Percentiles rank a stretch among this genome's conserved stretches.
These are phyloP conservation scores for Dioscorea cayenensis DNA, from an alignment of 116 monocot genomes.

Conservation along the genomic window DNA sequence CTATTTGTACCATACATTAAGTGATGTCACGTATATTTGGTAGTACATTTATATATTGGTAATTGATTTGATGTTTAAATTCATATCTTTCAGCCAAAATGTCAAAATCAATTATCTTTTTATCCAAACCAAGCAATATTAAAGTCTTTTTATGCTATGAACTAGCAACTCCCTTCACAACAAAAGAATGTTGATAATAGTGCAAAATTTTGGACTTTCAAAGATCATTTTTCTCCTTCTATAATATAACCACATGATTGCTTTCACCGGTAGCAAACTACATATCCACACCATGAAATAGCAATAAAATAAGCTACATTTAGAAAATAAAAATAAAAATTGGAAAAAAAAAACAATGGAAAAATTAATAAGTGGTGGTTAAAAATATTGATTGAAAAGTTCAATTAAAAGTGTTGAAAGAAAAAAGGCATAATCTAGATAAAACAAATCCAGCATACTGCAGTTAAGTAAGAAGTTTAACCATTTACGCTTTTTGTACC, in stretches of 20 bases:
- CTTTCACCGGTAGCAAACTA: too few relatives aligned
- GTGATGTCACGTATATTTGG: slow-evolving; percentile 50
- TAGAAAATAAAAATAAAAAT: too few relatives aligned
- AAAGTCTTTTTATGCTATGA: slow-evolving; percentile 63
- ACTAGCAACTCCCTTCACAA: background rate
- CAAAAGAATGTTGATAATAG: too few relatives aligned
- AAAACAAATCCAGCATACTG: background rate
- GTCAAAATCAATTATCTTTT: slow-evolving; percentile 71
- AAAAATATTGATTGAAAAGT: too few relatives aligned
- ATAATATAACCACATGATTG: too few relatives aligned
- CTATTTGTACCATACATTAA: slow-evolving; percentile 78
- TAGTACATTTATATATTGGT: slow-evolving; percentile 84
- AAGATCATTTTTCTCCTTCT: too few relatives aligned
- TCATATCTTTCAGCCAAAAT: slow-evolving; percentile 38
- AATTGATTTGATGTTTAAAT: slow-evolving; percentile 71
- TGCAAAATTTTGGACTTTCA: too few relatives aligned
- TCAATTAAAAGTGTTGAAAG: background rate
- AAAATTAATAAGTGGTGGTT: too few relatives aligned
- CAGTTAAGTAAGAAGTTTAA: background rate
- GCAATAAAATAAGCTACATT: too few relatives aligned
- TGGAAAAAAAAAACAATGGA: too few relatives aligned
- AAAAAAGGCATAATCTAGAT: background rate
- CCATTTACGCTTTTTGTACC: slow-evolving; percentile 79
- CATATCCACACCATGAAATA: too few relatives aligned
- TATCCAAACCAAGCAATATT: slow-evolving; percentile 81